Evolutionary conservation across 345 rosid genomes (phyloP), one percentile per base, ranked within the genome.

Genomic region (Rhodamnia rubescens): DNA sequence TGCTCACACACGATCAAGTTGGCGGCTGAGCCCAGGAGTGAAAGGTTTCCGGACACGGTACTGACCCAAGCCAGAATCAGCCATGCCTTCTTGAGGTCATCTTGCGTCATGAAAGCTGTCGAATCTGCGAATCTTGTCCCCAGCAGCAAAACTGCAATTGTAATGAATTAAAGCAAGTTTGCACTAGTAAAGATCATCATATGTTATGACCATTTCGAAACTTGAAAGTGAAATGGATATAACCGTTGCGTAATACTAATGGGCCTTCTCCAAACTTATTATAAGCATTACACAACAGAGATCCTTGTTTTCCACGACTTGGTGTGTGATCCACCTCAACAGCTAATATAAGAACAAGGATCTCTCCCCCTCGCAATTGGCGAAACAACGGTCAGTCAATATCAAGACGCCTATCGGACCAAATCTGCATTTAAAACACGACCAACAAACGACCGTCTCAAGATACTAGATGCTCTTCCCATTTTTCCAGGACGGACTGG

Each of bases 1-100:
- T 88, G 88, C 87, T 89, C 91, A 29, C 91, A 87, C 83, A 88
- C 88, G 13, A 87, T 87, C 87, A 89, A 54, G 83, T 89, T 87
- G 6, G 88, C 89, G 8, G 89, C 88, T 6, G 87, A 88, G 6
- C 87, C 90, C n/a, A 88, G 59, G 51, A 86, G 82, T 2, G 90
- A 85, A 29, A 88, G 81, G 84, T 90, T 90, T 75, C 91, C 89
- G 0, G 91, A 90, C 53, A 88, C 90, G 3, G 91, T 90, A 61
- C 89, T 88, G 64, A 83, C 90, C 88, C 87, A 85, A 2, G 88
- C 88, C 61, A 89, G 51, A 6, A 87, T 24, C 47, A 88, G 84
- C 90, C 91, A 88, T 21, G 91, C 64, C 88, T 84, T 88, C 84
- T 42, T 86, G 85, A 88, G 89, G 2, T 88, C 83, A 6, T 32